Base-by-base conservation (phyloP, 306 rosid species). In the Delonix regia region DNA sequence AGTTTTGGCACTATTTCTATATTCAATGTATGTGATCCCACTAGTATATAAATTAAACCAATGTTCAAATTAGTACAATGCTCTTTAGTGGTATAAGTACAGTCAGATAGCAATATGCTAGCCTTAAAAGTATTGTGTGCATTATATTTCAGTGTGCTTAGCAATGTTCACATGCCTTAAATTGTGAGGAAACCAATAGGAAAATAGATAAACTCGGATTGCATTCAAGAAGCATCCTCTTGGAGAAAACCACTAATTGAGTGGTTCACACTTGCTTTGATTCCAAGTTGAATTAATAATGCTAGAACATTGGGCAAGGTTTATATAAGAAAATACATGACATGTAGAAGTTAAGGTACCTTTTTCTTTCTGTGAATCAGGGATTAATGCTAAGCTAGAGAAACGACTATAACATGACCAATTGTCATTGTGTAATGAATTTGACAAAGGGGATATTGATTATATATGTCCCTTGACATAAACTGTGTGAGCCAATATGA, bases 91-190 rank as follows among this genome's bases (percentile, higher is more conserved):
- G 10, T 71, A 42, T 38, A 12, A 4, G 61, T 48, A 78, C 64
- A 70, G 77, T 79, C 83, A 71, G 72, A 71, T 61, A 48, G 36
- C 83, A 79, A 47, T 79, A 44, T 10, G 72, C 39, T 59, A 18
- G 61, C 38, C 25, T 51, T 61, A n/a, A 18, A 48, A 71, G 19
- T 36, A 64, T 63, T 18, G 19, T 3, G 6, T 57, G 61, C 16
- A 55, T 64, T 63, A 6, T 52, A 38, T 53, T 38, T 61, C 14
- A 4, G 5, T 22, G 22, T 15, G 27, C 14, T 19, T 9, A 11
- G 33, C 52, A 49, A 47, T 24, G 16, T 47, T 71, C 66, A 79
- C 66, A 45, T 78, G 77, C 55, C 76, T 60, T 36, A 36, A 22
- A 57, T 6, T 9, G 18, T 12, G 11, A 8, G 19, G 11, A 33